Evolutionary conservation across 1,284 basidiomycete genomes (phyloP), one percentile per base, ranked within the genome.

Genomic region (Cutaneotrichosporon spelunceum): DNA sequence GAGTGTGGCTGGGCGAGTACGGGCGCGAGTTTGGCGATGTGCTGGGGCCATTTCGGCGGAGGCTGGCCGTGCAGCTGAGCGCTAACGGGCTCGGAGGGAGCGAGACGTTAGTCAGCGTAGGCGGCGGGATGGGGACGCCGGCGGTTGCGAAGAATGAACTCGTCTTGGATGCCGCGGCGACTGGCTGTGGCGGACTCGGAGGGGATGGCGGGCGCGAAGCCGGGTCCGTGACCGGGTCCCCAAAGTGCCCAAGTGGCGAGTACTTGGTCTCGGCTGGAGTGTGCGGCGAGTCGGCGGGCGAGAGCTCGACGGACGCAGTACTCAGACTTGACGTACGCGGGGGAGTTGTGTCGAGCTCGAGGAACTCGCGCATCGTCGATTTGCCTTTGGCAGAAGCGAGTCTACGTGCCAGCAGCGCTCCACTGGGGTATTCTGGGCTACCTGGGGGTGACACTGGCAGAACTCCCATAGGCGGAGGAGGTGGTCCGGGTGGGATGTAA

Each of bases 61-160:
- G 13, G 34, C 70, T 72, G 19, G 71, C 70, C 9, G 73, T 69
- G 44, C 75, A 69, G 4, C 75, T 75, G 10, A 76, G 68, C 34
- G 65, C 72, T 16, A 75, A 42, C 0, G 76, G 73, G 0, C 71
- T 72, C 24, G 70, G 73, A 1, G 70, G 59, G 34, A 67, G 62
- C 19, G 65, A 61, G 27, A 36, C 33, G 23, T 39, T 34, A 7
- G 34, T 13, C 7, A 69, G 71, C 21, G 72, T 66, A 1, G 73
- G 69, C 4, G 69, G 67, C 2, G 72, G 70, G 3, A 70, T 70
- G 53, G 65, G 45, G 14, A 64, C 64, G 13, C 68, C 54, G 10
- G 67, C 61, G 1, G 72, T 64, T 21, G 67, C 60, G 56, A 78
- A 78, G 67, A 78, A 78, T 3, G 75, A 77, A 19, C 71, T 71